A percentile compares a stretch with the other conserved stretches of the same genome.
These are phyloP conservation scores for Coemansia sp. DNA, from an alignment of 192 early-diverging fungal genomes.

Conservation along the genomic window DNA sequence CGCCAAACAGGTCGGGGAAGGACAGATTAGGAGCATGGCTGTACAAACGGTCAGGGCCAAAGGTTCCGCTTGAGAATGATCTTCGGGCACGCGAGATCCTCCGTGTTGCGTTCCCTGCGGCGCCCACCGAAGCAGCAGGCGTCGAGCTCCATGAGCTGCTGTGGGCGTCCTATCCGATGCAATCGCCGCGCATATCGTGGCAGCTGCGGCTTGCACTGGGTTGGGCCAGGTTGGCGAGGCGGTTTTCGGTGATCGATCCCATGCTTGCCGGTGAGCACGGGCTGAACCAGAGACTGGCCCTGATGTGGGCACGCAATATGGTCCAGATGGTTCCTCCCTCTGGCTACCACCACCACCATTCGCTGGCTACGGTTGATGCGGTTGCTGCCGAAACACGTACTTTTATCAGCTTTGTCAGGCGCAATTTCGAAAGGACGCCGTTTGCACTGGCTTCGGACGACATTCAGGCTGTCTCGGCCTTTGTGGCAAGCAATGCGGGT, in stretches of 20 bases:
- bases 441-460: conserved; percentile 19
- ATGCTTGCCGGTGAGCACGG: conserved; percentile 26
- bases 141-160: conserved; percentile 35
- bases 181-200: conserved; percentile 20
- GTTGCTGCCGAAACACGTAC: conserved; percentile 8
- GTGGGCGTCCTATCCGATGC: background rate
- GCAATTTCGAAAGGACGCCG: conserved; percentile 13
- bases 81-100: conserved; percentile 22
- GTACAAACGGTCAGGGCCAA: background rate
- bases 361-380: background rate
- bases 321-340: conserved; percentile 25
- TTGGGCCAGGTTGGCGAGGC: conserved; percentile 39
- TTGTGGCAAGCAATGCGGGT: conserved; percentile 10
- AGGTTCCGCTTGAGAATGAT: conserved; percentile 14
- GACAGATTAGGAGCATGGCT: background rate
- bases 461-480: conserved; percentile 3
- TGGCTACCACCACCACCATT: background rate
- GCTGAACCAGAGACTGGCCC: conserved; percentile 27
- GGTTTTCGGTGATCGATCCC: conserved; percentile 34
- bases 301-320: conserved; percentile 32
- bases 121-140: conserved; percentile 34
- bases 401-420: conserved; percentile 11
- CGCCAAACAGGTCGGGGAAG: background rate
- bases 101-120: conserved; percentile 42
- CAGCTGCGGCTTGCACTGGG: conserved; percentile 29